Percentiles rank a stretch among this genome's conserved stretches.
phyloP scores from a whole-genome alignment of 192 early-diverging fungal species.

The Umbelopsis vinacea region DNA sequence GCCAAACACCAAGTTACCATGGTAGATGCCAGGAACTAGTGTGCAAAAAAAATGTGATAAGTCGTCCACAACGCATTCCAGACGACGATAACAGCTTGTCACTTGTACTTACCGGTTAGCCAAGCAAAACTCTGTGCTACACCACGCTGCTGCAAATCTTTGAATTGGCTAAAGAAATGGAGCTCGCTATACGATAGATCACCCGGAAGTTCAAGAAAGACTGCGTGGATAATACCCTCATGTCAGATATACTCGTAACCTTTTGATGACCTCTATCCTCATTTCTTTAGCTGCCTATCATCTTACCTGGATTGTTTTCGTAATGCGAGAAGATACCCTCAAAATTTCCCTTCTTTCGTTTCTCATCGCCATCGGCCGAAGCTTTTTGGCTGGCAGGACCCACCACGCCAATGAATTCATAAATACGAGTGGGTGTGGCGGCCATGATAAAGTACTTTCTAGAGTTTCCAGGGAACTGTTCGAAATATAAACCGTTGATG shows the following conservation, averaged over 20 bases:
- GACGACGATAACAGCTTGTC: not conserved
- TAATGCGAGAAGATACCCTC: conserved; percentile 74
- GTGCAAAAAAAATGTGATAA: not conserved
- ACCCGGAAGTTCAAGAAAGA: conserved; percentile 62
- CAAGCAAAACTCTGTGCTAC: conserved; percentile 86
- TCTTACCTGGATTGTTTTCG: conserved; percentile 66
- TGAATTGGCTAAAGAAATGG: conserved; percentile 71
- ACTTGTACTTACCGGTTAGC: conserved; percentile 67
- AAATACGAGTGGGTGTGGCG: conserved; percentile 84
- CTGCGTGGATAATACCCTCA: conserved; percentile 26
- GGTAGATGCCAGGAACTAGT: conserved; percentile 81
- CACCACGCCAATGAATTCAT: conserved; percentile 85
- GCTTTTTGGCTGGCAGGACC: conserved; percentile 34
- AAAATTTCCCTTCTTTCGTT: conserved; percentile 73
- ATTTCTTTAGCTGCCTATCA: not conserved
- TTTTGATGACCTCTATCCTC: not conserved
- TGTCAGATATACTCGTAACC: too few relatives aligned
- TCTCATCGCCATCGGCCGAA: conserved; percentile 34
- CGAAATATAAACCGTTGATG: conserved; percentile 81
- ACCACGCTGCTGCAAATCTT: conserved; percentile 68
- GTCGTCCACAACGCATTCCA: too few relatives aligned
- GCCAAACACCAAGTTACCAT: conserved; percentile 80
- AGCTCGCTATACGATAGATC: conserved; percentile 60
- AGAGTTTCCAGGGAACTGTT: conserved; percentile 74
- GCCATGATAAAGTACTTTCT: conserved; percentile 82